These are phyloP conservation scores for Vanrija pseudolonga DNA, from an alignment of 1,284 basidiomycete genomes.

Conservation along the genomic window DNA sequence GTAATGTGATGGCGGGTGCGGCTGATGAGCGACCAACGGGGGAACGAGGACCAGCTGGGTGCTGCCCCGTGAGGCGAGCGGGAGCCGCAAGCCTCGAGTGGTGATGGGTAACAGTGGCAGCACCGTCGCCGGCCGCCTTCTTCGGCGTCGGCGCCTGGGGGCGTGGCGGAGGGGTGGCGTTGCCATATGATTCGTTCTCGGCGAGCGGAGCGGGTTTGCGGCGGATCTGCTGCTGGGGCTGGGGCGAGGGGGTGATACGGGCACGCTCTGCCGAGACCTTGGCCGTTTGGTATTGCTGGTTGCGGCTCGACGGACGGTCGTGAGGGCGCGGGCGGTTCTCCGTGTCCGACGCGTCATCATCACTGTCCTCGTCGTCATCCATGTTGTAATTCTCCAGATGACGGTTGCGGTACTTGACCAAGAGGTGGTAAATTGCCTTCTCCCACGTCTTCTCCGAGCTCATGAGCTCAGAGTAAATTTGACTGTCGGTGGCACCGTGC, in stretches of 20 bases:
- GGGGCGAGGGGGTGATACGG: slow-evolving; percentile 4
- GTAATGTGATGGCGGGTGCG: slow-evolving; percentile 47
- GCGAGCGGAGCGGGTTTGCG: slow-evolving; percentile 30
- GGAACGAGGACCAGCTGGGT: slow-evolving; percentile 34
- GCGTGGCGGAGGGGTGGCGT: slow-evolving; percentile 26
- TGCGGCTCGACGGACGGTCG: slow-evolving; percentile 23
- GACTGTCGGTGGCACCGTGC: slow-evolving; percentile 68
- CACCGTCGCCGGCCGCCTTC: slow-evolving; percentile 36
- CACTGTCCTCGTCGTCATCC: slow-evolving; percentile 51
- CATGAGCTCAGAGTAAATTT: slow-evolving; percentile 65
- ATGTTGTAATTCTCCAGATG: slow-evolving; percentile 63
- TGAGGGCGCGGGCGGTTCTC: slow-evolving; percentile 13
- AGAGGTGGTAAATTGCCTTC: slow-evolving; percentile 84
- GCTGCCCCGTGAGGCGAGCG: slow-evolving; percentile 2
- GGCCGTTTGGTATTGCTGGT: too few species aligned
- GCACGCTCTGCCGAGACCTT: slow-evolving; percentile 9
- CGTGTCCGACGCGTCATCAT: slow-evolving; percentile 19
- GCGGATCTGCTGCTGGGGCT: slow-evolving; percentile 1
- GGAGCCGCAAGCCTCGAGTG: slow-evolving; percentile 26
- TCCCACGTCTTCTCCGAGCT: slow-evolving; percentile 71
- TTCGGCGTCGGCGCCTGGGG: slow-evolving; percentile 48
- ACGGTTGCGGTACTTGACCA: slow-evolving; percentile 70
- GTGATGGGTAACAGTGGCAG: slow-evolving; percentile 18
- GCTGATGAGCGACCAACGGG: slow-evolving; percentile 25
- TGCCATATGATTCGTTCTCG: slow-evolving; percentile 40